Percentiles rank a stretch among this genome's conserved stretches.
Evolutionary conservation across 345 rosid genomes (phyloP).

Genomic region (Anastatica hierochuntica): DNA sequence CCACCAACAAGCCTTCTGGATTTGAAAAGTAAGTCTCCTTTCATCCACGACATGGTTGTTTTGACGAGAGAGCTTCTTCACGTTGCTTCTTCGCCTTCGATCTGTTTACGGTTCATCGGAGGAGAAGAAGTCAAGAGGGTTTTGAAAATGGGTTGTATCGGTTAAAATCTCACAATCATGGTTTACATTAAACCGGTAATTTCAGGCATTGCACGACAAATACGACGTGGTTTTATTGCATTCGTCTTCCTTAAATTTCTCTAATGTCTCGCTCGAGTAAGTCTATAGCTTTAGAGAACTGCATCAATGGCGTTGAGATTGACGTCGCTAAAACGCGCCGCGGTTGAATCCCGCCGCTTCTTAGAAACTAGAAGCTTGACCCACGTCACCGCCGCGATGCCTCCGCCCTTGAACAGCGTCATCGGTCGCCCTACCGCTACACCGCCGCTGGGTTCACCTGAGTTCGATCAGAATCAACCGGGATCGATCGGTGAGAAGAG

Average conservation of each 20-base stretch:
- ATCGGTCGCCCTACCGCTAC: conserved; percentile 19
- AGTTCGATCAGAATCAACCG: conserved; percentile 16
- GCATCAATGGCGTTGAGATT: conserved; percentile 47
- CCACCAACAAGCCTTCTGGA: conserved; percentile 84
- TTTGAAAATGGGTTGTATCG: conserved; percentile 1
- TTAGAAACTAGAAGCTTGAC: conserved; percentile 27
- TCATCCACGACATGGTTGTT: conserved; percentile 66
- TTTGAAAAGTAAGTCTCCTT: conserved; percentile 68
- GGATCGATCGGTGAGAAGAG: conserved; percentile 6
- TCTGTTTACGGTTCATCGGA: neutral
- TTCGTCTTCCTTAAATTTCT: no score
- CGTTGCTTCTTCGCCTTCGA: conserved; percentile 9
- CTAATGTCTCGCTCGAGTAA: no score
- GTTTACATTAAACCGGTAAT: no score
- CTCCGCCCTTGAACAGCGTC: conserved; percentile 32
- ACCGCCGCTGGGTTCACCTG: conserved; percentile 19
- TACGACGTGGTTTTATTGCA: neutral
- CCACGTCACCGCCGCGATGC: conserved; percentile 35
- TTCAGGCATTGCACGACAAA: no score
- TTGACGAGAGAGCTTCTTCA: neutral
- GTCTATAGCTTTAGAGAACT: neutral
- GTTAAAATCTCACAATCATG: neutral
- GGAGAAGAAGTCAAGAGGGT: neutral
- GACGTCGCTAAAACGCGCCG: conserved; percentile 35
- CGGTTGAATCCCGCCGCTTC: conserved; percentile 10